Conservation (phyloP, 1,284 basidiomycete species). For the Melampsora larici-populina region DNA sequence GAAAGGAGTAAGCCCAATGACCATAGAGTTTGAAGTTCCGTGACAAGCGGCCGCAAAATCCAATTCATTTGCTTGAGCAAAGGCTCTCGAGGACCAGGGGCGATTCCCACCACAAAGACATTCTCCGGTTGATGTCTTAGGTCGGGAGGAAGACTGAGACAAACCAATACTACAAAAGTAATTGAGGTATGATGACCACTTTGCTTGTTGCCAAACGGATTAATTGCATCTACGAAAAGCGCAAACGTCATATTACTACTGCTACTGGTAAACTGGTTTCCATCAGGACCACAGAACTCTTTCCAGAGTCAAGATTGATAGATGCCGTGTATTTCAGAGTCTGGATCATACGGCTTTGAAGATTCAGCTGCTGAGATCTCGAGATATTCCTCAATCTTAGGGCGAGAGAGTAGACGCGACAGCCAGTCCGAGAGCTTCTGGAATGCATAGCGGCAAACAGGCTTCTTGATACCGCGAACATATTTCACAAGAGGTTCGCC, state of each 20-base stretch:
- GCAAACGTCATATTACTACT: neutral
- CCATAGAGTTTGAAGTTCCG: conserved; percentile 52
- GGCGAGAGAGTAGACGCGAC: neutral
- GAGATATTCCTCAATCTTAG: neutral
- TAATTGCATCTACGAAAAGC: no score
- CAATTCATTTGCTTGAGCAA: no score
- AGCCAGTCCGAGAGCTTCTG: conserved; percentile 14
- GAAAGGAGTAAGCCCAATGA: conserved; percentile 48
- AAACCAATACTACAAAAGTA: no score
- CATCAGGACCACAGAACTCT: conserved; percentile 1
- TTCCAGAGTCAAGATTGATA: conserved; percentile 6
- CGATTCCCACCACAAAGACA: no score
- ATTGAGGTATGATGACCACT: no score
- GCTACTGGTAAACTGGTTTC: neutral
- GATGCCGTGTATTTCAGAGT: neutral
- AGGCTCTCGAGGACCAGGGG: no score
- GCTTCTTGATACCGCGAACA: no score
- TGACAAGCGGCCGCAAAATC: conserved; percentile 49
- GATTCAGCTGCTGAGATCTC: neutral
- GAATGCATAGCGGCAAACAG: neutral
- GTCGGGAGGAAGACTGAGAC: no score
- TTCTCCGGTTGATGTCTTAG: no score
- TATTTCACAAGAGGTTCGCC: no score
- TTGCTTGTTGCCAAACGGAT: conserved; percentile 5
- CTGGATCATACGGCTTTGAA: neutral